These are phyloP conservation scores for Phytopythium sindhum DNA, from an alignment of 352 stramenopile genomes.

Conservation along the genomic window DNA sequence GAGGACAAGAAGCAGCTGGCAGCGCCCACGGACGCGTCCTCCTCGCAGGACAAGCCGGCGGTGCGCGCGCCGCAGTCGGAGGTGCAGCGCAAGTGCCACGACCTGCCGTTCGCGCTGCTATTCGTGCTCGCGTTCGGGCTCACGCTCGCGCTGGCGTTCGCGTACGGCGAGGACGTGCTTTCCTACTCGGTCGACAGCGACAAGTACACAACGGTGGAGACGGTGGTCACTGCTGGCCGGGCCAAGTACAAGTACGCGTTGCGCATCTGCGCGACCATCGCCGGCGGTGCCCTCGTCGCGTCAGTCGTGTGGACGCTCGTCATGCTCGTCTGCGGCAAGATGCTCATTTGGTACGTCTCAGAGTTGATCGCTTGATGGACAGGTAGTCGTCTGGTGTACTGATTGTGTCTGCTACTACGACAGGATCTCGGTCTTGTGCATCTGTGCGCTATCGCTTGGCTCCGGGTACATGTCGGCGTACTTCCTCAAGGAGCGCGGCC, in stretches of 20 bases:
- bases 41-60: slow-evolving; percentile 5
- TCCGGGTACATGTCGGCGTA: slow-evolving; percentile 32
- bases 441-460: slow-evolving; percentile 38
- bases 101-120: slow-evolving; percentile 22
- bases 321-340: slow-evolving; percentile 53
- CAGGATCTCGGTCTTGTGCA: slow-evolving; percentile 36
- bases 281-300: slow-evolving; percentile 30
- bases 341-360: slow-evolving; percentile 50
- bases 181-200: slow-evolving; percentile 10
- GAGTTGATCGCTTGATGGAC: background rate
- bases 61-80: slow-evolving; percentile 20
- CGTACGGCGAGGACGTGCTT: slow-evolving; percentile 27
- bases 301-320: slow-evolving; percentile 47
- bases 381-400: background rate
- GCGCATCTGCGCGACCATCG: slow-evolving; percentile 42
- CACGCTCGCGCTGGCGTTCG: slow-evolving; percentile 19
- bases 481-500: slow-evolving; percentile 36
- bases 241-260: slow-evolving; percentile 60
- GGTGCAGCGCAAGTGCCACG: slow-evolving; percentile 21
- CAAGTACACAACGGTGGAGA: slow-evolving; percentile 9
- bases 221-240: background rate
- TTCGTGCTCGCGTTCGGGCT: slow-evolving; percentile 21
- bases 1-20: slow-evolving; percentile 6
- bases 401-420: background rate
- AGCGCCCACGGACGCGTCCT: slow-evolving; percentile 2